Conservation (phyloP, 495 filamentous ascomycete genomes). For the Xylaria scruposa region DNA sequence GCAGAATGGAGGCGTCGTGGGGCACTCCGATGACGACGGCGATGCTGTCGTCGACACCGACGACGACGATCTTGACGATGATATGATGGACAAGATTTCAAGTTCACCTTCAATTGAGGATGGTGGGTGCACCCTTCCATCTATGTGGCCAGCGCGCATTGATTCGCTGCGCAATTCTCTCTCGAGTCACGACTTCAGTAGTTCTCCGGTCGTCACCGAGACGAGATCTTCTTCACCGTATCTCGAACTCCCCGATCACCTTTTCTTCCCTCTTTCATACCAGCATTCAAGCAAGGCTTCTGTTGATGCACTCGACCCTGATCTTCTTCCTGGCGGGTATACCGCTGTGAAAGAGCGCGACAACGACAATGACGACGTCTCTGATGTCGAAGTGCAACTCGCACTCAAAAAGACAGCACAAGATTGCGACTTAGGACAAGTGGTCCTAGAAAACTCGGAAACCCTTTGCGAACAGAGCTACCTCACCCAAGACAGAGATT, state of each 20-base stretch:
- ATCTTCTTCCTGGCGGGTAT: slow-evolving; percentile 71
- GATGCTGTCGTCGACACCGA: slow-evolving; percentile 73
- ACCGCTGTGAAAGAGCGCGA: slow-evolving; percentile 37
- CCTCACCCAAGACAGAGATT: slow-evolving; percentile 19
- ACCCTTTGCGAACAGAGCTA: slow-evolving; percentile 8
- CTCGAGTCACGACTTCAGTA: slow-evolving; percentile 34
- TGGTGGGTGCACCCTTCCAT: slow-evolving; percentile 71
- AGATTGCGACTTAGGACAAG: slow-evolving; percentile 23
- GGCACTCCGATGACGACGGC: slow-evolving; percentile 68
- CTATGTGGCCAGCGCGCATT: slow-evolving; percentile 47
- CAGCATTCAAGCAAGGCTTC: slow-evolving; percentile 48
- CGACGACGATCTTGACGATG: slow-evolving; percentile 76
- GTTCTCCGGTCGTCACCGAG: slow-evolving; percentile 38
- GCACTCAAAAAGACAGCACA: slow-evolving; percentile 29
- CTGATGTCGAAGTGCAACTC: slow-evolving; percentile 31
- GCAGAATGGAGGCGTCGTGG: slow-evolving; percentile 59
- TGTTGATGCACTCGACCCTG: slow-evolving; percentile 42
- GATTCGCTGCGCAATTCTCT: slow-evolving; percentile 48
- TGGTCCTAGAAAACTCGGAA: slow-evolving; percentile 27
- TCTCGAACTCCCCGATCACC: slow-evolving; percentile 55
- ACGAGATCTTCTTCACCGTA: slow-evolving; percentile 62
- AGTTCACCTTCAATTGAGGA: slow-evolving; percentile 98
- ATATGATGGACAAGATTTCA: slow-evolving; percentile 97
- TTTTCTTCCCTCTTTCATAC: slow-evolving; percentile 46
- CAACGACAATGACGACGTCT: slow-evolving; percentile 33